These are phyloP conservation scores for Fusarium sp. DNA, from an alignment of 2,329 filamentous ascomycete species.

Conservation along the genomic window DNA sequence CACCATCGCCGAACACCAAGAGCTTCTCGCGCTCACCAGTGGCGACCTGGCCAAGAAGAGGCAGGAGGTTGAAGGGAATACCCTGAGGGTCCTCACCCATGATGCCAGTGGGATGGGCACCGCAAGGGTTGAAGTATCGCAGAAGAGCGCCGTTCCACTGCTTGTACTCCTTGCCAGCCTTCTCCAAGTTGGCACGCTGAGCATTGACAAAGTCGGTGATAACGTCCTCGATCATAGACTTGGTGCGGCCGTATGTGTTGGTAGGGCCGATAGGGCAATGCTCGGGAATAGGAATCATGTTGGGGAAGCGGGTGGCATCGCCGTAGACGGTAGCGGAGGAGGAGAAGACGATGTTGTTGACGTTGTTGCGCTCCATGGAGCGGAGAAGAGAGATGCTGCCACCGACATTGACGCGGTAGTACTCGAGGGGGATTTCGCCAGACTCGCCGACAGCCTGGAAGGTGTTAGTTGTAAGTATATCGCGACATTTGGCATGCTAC, in stretches of 20 bases:
- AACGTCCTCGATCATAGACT: conserved; percentile 90
- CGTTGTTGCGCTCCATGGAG: conserved; percentile 89
- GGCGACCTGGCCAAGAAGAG: conserved; percentile 93
- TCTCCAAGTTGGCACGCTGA: conserved; percentile 84
- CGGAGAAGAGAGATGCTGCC: conserved; percentile 89
- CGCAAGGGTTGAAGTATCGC: conserved; percentile 97
- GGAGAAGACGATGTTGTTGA: conserved; percentile 98
- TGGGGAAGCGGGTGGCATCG: conserved; percentile 92
- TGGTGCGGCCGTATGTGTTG: conserved; percentile 98
- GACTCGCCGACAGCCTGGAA: conserved; percentile 95
- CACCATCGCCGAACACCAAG: conserved; percentile 92
- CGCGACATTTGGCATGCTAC: conserved; percentile 33
- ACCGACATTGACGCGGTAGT: conserved; percentile 97
- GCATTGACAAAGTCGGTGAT: conserved; percentile 93
- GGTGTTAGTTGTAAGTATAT: conserved; percentile 24
- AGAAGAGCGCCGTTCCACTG: conserved; percentile 95
- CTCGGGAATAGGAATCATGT: conserved; percentile 99
- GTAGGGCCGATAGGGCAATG: conserved; percentile 95
- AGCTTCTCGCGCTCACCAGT: conserved; percentile 96
- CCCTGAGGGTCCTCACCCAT: conserved; percentile 99
- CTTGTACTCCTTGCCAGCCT: conserved; percentile 80
- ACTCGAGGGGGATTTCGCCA: conserved; percentile 91
- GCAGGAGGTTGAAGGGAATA: conserved; percentile 94
- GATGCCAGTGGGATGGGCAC: conserved; percentile 92
- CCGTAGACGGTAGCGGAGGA: conserved; percentile 98